Evolutionary conservation across 176 grass and related monocot genomes (phyloP).

Genomic region (Aegilops speltoides): DNA sequence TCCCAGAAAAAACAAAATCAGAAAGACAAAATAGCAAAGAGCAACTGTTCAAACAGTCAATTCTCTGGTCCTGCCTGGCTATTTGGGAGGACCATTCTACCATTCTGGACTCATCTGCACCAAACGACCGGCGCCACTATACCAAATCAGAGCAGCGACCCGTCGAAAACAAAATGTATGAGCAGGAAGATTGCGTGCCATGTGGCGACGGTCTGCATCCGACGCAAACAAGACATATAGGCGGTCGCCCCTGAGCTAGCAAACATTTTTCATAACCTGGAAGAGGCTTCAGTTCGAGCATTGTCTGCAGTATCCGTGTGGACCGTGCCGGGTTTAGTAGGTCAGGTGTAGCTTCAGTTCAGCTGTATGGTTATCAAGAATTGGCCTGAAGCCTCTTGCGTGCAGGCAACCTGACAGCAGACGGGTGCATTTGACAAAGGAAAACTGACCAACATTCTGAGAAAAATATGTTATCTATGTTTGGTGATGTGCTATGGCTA

Average conservation of each 20-base stretch:
- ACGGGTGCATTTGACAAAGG: neutral
- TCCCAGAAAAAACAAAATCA: too few species aligned
- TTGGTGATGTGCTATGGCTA: neutral
- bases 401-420: constrained; percentile 9
- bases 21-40: neutral
- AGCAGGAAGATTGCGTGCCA: neutral
- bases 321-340: neutral
- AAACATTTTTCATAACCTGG: constrained; percentile 4
- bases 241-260: constrained; percentile 26
- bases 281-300: neutral
- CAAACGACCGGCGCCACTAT: constrained; percentile 21
- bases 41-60: neutral
- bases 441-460: neutral
- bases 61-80: constrained; percentile 14
- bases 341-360: neutral
- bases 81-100: constrained; percentile 7
- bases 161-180: neutral
- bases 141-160: constrained; percentile 9
- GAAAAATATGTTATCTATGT: neutral
- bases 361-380: neutral
- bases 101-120: constrained; percentile 28
- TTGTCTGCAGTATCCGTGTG: neutral
- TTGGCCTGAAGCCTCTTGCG: neutral
- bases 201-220: constrained; percentile 4
- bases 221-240: neutral